Evolutionary conservation across 2,329 filamentous ascomycete genomes (phyloP), one percentile per base, ranked within the genome.

Genomic region (Cordyceps pruinosa): DNA sequence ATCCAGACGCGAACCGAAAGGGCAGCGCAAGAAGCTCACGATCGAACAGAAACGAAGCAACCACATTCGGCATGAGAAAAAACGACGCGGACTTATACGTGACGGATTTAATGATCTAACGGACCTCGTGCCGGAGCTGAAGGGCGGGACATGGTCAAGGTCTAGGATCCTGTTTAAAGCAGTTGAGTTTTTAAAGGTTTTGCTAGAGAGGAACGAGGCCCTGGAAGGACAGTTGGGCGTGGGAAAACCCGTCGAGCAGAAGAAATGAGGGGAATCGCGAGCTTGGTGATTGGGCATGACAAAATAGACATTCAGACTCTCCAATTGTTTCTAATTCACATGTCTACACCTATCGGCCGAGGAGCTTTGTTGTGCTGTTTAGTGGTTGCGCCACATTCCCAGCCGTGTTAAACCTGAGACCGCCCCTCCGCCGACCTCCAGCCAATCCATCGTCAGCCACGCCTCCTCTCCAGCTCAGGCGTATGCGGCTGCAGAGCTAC

Each of bases 51-150:
- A 57, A 23, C 47, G 55, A 3, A 49, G 55, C 46, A 57, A 57
- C 41, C 55, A 57, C 37, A 57, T 57, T n/a, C 55, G 55, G 4
- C 55, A 57, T 32, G 55, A 57, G 30, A 51, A 57, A 39, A 57
- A 57, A 26, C 47, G 55, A 9, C 55, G 55, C n/a, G 55, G 45
- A 3, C 55, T 57, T 6, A 57, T 57, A 32, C 46, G 46, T 2
- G 55, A 57, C 8, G 46, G 55, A 13, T 57, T 57, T 17, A 44
- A 57, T 21, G 55, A 57, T 19, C 28, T 57, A 8, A 57, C 55
- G 2, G 55, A 57, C 28, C 55, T 57, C 21, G 46, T 57, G 7
- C 55, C 55, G 12, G 55, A 57, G 47, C 55, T 57, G 4, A 19
- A 30, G 12, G 55, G 55, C n/a, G 45, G 55, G 6, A 57, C 55